These are phyloP conservation scores for Hymenoscyphus infarciens DNA, from an alignment of 2,329 filamentous ascomycete species.

Conservation along the genomic window DNA sequence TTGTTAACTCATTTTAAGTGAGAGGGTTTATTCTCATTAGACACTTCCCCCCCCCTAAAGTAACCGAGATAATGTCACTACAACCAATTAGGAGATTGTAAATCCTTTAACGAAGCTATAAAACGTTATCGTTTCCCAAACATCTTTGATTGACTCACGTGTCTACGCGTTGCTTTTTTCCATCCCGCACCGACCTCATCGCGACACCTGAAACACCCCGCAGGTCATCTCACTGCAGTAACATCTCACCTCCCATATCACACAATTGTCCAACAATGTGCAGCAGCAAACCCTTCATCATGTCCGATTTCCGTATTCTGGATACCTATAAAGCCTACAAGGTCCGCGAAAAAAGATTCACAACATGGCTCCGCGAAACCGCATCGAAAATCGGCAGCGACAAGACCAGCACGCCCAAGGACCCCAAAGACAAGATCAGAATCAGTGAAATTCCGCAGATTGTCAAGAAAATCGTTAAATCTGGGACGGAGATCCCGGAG, in stretches of 20 bases:
- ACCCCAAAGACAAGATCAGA: neutral
- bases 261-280: too few species aligned
- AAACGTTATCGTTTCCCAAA: neutral
- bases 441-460: neutral
- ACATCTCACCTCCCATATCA: too few species aligned
- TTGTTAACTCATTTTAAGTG: too few species aligned
- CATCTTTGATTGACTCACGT: neutral
- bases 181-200: neutral
- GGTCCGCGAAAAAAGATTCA: constrained; percentile 16
- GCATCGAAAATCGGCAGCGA: constrained; percentile 10
- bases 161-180: neutral
- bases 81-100: too few species aligned
- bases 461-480: neutral
- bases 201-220: too few species aligned
- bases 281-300: neutral
- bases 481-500: constrained; percentile 5
- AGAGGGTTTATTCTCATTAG: too few species aligned
- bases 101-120: too few species aligned
- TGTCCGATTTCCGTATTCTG: constrained; percentile 5
- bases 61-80: too few species aligned
- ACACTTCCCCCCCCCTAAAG: too few species aligned
- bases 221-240: neutral
- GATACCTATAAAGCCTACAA: constrained; percentile 22
- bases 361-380: constrained; percentile 16
- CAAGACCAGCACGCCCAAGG: neutral